Conservation (phyloP, 1,284 basidiomycete species). For the Tylopilus sp. region DNA sequence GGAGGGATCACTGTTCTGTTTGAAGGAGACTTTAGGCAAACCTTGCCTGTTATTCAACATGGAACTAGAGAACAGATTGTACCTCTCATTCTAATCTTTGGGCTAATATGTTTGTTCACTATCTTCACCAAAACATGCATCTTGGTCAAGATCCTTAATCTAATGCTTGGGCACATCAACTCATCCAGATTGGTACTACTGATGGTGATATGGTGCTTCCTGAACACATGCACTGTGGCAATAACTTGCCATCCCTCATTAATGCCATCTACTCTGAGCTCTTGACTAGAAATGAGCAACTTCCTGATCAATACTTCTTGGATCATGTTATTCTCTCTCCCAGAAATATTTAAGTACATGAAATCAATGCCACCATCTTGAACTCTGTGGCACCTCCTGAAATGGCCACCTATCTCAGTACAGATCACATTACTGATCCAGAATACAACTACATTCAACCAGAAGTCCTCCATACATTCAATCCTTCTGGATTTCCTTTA, state of each 20-base stretch:
- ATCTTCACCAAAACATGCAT: slow-evolving; percentile 40
- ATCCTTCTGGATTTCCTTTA: neutral
- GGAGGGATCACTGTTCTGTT: slow-evolving; percentile 42
- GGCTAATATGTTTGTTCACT: slow-evolving; percentile 30
- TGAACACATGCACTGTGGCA: slow-evolving; percentile 23
- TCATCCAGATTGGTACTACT: slow-evolving; percentile 40
- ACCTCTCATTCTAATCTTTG: slow-evolving; percentile 40
- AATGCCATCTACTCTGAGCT: neutral
- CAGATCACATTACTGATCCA: neutral
- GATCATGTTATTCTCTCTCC: neutral
- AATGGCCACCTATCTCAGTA: slow-evolving; percentile 5
- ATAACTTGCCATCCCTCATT: neutral
- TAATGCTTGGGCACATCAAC: slow-evolving; percentile 39
- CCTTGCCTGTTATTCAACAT: slow-evolving; percentile 32
- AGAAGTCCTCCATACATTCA: neutral
- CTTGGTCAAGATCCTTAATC: slow-evolving; percentile 29
- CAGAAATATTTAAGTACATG: neutral
- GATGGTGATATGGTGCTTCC: slow-evolving; percentile 29
- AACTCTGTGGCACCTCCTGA: neutral
- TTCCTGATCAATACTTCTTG: neutral
- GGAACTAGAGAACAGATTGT: slow-evolving; percentile 39
- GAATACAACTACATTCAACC: neutral
- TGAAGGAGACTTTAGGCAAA: slow-evolving; percentile 43
- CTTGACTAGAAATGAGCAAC: neutral
- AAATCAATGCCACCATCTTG: slow-evolving; percentile 13